phyloP scores from a whole-genome alignment of 768 basidiomycete species.

The Phaeotremella fagi region DNA sequence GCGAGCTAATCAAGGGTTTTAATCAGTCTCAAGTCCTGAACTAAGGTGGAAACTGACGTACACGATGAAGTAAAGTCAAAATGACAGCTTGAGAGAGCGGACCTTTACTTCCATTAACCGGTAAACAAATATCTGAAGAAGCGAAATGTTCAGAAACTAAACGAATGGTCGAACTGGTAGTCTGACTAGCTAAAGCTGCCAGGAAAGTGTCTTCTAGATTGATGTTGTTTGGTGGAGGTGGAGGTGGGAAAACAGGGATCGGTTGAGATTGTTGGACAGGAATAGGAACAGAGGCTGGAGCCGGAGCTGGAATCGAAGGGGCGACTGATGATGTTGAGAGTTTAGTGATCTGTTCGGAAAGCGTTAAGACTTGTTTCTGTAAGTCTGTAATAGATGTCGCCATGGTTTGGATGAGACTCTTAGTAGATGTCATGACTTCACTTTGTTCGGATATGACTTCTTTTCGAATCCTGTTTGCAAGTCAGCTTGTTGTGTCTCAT shows the following conservation, averaged over 20 bases:
- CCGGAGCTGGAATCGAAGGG: conserved; percentile 5
- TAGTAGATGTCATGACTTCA: conserved; percentile 2
- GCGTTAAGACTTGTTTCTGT: conserved; percentile 18
- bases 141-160: conserved; percentile 22
- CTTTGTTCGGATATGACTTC: conserved; percentile 21
- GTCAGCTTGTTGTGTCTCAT: conserved; percentile 1
- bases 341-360: conserved; percentile 31
- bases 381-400: conserved; percentile 25
- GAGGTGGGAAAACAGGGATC: background rate
- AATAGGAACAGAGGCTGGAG: background rate
- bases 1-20: conserved; percentile 9
- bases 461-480: conserved; percentile 29
- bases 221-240: background rate
- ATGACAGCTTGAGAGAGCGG: conserved; percentile 41
- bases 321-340: conserved; percentile 6
- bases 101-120: conserved; percentile 13
- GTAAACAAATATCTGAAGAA: conserved; percentile 27
- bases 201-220: conserved; percentile 40
- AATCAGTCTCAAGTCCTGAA: background rate
- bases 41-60: conserved; percentile 19
- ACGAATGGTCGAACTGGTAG: conserved; percentile 15
- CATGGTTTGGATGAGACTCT: conserved; percentile 20
- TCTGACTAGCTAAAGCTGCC: conserved; percentile 21
- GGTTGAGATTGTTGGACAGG: conserved; percentile 1
- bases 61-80: conserved; percentile 42